These are phyloP conservation scores for Asterionellopsis glacialis DNA, from an alignment of 108 stramenopile species.

Conservation along the genomic window DNA sequence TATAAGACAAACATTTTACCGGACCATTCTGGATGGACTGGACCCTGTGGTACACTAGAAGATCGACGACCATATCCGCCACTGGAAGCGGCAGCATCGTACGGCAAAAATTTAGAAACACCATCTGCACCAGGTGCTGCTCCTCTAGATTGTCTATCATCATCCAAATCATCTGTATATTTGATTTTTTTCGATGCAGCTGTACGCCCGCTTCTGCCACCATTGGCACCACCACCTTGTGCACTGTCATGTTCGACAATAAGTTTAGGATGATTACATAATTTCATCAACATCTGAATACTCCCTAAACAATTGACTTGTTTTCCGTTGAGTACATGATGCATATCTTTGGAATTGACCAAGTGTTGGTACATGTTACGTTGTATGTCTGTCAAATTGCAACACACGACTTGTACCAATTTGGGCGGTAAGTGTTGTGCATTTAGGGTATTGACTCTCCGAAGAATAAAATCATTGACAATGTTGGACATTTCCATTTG, in stretches of 20 bases:
- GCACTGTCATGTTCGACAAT: slow-evolving; percentile 67
- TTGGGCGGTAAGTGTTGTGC: slow-evolving; percentile 98
- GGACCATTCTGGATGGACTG: slow-evolving; percentile 79
- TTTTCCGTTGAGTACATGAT: slow-evolving; percentile 94
- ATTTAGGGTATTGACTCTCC: slow-evolving; percentile 95
- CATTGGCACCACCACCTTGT: slow-evolving; percentile 18
- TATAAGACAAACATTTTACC: slow-evolving; percentile 96
- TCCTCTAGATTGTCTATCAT: slow-evolving; percentile 2
- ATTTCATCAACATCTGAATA: slow-evolving; percentile 94
- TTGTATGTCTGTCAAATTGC: slow-evolving; percentile 93
- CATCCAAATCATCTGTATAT: slow-evolving; percentile 70
- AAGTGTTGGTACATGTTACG: slow-evolving; percentile 93
- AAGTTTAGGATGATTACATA: slow-evolving; percentile 92
- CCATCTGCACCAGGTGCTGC: slow-evolving; percentile 72
- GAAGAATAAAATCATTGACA: slow-evolving; percentile 95
- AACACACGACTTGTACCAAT: slow-evolving; percentile 97
- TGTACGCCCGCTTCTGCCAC: slow-evolving; percentile 31
- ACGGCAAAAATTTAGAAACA: slow-evolving; percentile 77
- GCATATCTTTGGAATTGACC: slow-evolving; percentile 86
- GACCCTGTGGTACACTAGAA: slow-evolving; percentile 2
- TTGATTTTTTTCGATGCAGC: slow-evolving; percentile 52
- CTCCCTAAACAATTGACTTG: slow-evolving; percentile 94
- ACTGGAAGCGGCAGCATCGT: slow-evolving; percentile 22
- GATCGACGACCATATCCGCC: slow-evolving; percentile 39
- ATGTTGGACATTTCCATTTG: slow-evolving; percentile 87